Conservation (phyloP, 1,284 basidiomycete genomes). For the Tylopilus orsonianus region DNA sequence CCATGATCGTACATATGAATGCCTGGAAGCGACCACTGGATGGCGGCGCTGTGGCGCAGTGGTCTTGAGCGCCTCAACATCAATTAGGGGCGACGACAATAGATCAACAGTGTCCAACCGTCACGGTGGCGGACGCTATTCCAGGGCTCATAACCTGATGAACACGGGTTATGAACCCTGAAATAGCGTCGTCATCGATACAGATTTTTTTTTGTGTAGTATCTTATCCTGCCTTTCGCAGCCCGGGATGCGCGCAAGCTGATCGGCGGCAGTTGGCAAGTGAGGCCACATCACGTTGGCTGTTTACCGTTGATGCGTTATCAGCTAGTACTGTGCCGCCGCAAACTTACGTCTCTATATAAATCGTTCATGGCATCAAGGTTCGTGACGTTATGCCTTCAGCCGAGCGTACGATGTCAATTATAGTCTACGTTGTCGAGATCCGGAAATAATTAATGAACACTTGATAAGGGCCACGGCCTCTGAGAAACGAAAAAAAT, state of each 20-base stretch:
- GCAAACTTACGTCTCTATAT: slow-evolving; percentile 19
- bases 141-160: slow-evolving; percentile 32
- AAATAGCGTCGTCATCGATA: slow-evolving; percentile 18
- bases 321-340: slow-evolving; percentile 8
- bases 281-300: neutral
- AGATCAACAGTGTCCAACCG: slow-evolving; percentile 12
- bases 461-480: slow-evolving; percentile 10
- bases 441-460: slow-evolving; percentile 34
- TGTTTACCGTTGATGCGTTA: slow-evolving; percentile 1
- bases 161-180: slow-evolving; percentile 15
- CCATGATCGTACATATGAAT: neutral
- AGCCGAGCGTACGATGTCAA: slow-evolving; percentile 8
- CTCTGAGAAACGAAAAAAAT: slow-evolving; percentile 12
- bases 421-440: slow-evolving; percentile 11
- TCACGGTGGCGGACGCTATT: slow-evolving; percentile 19
- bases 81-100: neutral
- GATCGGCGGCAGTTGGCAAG: too few relatives aligned
- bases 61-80: neutral
- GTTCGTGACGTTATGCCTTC: slow-evolving; percentile 14
- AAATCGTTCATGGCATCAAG: neutral
- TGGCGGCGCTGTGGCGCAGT: slow-evolving; percentile 1
- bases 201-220: slow-evolving; percentile 3
- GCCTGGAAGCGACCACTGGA: neutral
- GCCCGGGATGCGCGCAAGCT: neutral
- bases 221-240: slow-evolving; percentile 5